A percentile compares a stretch with the other conserved stretches of the same genome.
Conservation (phyloP, 352 stramenopile species). For the Phytopythium delawarense region DNA sequence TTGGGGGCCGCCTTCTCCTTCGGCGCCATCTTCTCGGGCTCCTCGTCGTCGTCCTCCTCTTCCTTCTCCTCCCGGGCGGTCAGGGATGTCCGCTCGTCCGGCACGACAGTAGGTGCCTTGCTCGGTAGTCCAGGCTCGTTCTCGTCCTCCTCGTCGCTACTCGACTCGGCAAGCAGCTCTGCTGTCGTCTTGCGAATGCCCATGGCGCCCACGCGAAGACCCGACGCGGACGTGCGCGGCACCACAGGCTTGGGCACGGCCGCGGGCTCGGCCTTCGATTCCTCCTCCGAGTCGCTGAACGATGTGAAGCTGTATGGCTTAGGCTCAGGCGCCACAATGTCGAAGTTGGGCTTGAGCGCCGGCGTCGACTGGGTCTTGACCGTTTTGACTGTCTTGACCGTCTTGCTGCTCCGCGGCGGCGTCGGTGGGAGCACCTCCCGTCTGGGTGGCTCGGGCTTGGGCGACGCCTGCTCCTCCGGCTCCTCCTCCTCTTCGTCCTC, state of each 20-base stretch:
- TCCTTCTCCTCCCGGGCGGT: slow-evolving; percentile 14
- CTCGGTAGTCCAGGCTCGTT: slow-evolving; percentile 52
- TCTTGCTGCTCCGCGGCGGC: slow-evolving; percentile 4
- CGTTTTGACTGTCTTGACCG: not conserved
- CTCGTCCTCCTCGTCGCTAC: slow-evolving; percentile 63
- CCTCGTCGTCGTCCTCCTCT: slow-evolving; percentile 14
- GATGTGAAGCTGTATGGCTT: slow-evolving; percentile 83
- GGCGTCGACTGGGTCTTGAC: slow-evolving; percentile 11
- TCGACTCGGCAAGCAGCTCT: slow-evolving; percentile 73
- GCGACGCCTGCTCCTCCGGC: not conserved
- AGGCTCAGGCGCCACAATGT: slow-evolving; percentile 52
- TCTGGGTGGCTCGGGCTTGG: slow-evolving; percentile 10
- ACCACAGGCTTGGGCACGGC: slow-evolving; percentile 35
- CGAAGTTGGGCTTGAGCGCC: slow-evolving; percentile 61
- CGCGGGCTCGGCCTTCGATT: slow-evolving; percentile 68
- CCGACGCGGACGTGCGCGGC: slow-evolving; percentile 27
- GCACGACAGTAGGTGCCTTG: slow-evolving; percentile 37
- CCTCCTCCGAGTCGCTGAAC: slow-evolving; percentile 83
- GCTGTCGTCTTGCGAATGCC: slow-evolving; percentile 61
- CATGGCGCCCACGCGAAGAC: slow-evolving; percentile 57
- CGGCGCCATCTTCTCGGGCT: not conserved
- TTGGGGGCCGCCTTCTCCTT: slow-evolving; percentile 13
- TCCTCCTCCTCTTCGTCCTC: slow-evolving; percentile 8
- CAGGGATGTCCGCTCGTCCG: slow-evolving; percentile 11
- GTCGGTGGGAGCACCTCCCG: slow-evolving; percentile 23